A percentile compares a stretch with the other conserved stretches of the same genome.
Conservation (phyloP, 169 alveolate species). For the Plasmodium gonderi region DNA sequence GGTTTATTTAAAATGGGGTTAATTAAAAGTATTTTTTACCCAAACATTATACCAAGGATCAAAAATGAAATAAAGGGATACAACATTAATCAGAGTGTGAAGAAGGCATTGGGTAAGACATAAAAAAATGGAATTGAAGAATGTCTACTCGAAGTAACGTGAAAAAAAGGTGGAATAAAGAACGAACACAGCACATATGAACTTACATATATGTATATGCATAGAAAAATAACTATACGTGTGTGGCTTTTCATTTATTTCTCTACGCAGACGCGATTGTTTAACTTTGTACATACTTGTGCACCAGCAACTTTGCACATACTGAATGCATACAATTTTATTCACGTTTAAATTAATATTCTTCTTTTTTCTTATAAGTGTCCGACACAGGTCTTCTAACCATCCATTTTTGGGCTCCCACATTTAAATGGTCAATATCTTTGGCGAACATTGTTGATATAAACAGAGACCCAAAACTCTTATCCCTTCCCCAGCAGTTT, state of each 20-base stretch:
- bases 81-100: constrained; percentile 51
- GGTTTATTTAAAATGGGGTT: constrained; percentile 39
- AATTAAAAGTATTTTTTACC: constrained; percentile 59
- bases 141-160: background rate
- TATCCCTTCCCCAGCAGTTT: constrained; percentile 91
- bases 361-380: background rate
- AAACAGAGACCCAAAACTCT: constrained; percentile 87
- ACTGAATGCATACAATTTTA: background rate
- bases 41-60: constrained; percentile 59
- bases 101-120: constrained; percentile 56
- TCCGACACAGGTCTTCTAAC: constrained; percentile 93
- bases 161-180: background rate
- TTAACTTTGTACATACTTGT: background rate
- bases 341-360: background rate
- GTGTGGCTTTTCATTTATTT: background rate
- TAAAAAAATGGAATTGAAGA: background rate
- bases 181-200: background rate
- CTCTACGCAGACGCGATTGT: too few relatives aligned
- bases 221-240: background rate
- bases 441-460: constrained; percentile 92
- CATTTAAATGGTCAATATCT: constrained; percentile 94
- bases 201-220: background rate
- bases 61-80: constrained; percentile 29
- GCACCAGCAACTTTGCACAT: background rate
- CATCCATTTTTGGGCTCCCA: constrained; percentile 95